Base-by-base conservation (phyloP, 768 basidiomycete species). In the Lactarius psammicola region DNA sequence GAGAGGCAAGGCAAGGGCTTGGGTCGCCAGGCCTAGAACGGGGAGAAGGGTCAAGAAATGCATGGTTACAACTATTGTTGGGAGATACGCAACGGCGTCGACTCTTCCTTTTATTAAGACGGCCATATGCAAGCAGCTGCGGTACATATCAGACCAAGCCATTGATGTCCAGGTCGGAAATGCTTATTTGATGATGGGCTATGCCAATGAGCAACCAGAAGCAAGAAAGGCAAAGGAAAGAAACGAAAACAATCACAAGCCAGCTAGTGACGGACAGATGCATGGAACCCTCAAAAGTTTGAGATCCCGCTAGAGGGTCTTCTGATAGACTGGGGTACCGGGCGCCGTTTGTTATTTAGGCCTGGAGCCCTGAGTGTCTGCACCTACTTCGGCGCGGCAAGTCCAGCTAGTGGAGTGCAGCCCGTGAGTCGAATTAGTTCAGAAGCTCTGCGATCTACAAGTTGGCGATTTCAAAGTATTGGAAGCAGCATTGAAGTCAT, bases 11-110 rank as follows among this genome's bases (percentile, higher is more conserved):
- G 65, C 23, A 23, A 62, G n/a, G 2, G 56, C 61, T 34, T 59
- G 60, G 57, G 60, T 53, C 11, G 23, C 61, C 26, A 66, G 56
- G 11, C 56, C 38, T 7, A 66, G 23, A 1, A n/a, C 38, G 15
- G 65, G 51, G 57, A 66, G 31, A 26, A 62, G 51, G 36, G 40
- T 34, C 38, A 51, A 62, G 40, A 62, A 23, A 38, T 40, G 65
- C 60, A 66, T 66, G 51, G 33, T 62, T 9, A 15, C 31, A 28
- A 44, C 31, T 55, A 46, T n/a, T 28, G 46, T 34, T 46, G 9
- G 23, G 60, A 18, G 49, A 15, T 55, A 30, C 34, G 6, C 11
- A 13, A 38, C 9, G 5, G 36, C 17, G 10, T 6, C 18, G 31
- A 59, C 13, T 28, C 30, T 44, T 46, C 49, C 30, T 62, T 59